Conservation (phyloP, 1,284 basidiomycete genomes). For the Marasmius fiardii region DNA sequence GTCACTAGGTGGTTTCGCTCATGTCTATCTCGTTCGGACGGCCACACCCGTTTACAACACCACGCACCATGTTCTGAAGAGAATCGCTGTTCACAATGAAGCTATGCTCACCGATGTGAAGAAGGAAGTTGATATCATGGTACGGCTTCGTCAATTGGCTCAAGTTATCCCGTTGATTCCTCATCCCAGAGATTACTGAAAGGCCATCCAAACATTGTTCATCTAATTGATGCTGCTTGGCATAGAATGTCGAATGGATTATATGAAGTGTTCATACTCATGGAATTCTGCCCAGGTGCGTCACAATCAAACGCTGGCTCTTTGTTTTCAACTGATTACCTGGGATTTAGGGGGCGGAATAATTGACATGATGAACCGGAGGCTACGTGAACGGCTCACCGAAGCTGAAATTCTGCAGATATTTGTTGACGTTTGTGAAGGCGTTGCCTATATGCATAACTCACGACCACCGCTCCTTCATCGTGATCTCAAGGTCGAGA, state of each 20-base stretch:
- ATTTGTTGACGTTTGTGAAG: conserved; percentile 93
- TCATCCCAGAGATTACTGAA: conserved; percentile 71
- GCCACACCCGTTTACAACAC: conserved; percentile 83
- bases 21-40: conserved; percentile 95
- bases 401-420: conserved; percentile 97
- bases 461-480: conserved; percentile 88
- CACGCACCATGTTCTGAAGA: conserved; percentile 95
- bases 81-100: conserved; percentile 92
- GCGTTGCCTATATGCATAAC: conserved; percentile 95
- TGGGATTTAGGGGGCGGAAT: conserved; percentile 81
- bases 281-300: conserved; percentile 89
- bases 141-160: conserved; percentile 37
- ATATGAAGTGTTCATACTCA: conserved; percentile 98
- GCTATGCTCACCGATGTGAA: conserved; percentile 91
- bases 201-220: conserved; percentile 90
- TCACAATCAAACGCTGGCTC: background rate
- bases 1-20: conserved; percentile 89
- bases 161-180: conserved; percentile 24
- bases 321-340: background rate
- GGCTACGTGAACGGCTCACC: conserved; percentile 88
- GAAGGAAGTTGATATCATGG: conserved; percentile 99
- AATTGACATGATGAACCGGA: conserved; percentile 99
- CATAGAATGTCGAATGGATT: conserved; percentile 77
- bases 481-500: conserved; percentile 98
- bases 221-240: conserved; percentile 93